These are phyloP conservation scores for Pouteria campechiana DNA, from an alignment of 179 eudicot species.

Conservation along the genomic window DNA sequence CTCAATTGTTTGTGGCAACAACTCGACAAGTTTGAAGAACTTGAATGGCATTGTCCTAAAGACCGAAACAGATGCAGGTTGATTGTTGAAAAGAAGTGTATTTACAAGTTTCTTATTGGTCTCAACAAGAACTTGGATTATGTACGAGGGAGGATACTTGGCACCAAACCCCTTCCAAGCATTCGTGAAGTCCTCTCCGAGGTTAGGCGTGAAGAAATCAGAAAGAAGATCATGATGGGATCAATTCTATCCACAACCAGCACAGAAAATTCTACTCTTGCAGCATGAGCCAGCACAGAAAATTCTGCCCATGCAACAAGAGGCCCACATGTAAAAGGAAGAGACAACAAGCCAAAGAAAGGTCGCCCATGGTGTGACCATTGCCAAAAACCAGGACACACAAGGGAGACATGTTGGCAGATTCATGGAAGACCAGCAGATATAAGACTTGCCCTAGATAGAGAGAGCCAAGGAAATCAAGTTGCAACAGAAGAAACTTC, in stretches of 20 bases:
- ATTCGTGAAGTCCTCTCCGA: neutral
- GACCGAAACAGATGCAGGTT: neutral
- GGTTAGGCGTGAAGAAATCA: neutral
- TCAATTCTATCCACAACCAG: no score
- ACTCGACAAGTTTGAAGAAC: neutral
- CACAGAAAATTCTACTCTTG: no score
- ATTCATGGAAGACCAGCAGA: constrained; percentile 1
- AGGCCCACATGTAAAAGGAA: neutral
- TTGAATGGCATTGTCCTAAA: neutral
- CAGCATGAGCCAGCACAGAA: neutral
- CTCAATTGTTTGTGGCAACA: neutral
- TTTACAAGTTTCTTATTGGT: no score
- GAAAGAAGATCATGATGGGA: constrained; percentile 1
- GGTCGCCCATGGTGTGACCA: constrained; percentile 5
- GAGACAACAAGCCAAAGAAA: neutral
- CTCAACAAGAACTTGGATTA: no score
- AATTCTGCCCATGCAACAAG: neutral
- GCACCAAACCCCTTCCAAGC: neutral
- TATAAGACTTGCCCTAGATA: neutral
- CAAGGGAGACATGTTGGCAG: neutral
- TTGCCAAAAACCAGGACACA: neutral
- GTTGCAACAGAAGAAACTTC: neutral
- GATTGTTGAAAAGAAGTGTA: neutral
- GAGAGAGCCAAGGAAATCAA: neutral
- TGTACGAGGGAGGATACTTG: neutral